Percentiles rank a stretch among this genome's conserved stretches.
Conservation (phyloP, 345 rosid genomes). For the Dimocarpus longan region DNA sequence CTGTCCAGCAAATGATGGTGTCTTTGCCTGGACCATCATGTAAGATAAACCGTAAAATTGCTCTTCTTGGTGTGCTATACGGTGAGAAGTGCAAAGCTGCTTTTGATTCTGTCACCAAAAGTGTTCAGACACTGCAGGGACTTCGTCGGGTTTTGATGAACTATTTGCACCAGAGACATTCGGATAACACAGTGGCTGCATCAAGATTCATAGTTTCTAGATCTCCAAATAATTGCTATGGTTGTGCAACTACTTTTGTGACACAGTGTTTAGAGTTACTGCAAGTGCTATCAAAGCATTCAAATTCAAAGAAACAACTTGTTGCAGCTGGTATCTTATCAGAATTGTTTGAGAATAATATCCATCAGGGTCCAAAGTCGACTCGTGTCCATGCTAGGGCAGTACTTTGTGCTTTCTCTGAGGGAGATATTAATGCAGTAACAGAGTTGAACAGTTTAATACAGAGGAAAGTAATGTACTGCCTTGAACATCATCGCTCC, state of each 20-base stretch:
- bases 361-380: conserved; percentile 96
- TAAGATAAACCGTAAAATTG: conserved; percentile 96
- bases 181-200: conserved; percentile 54
- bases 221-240: conserved; percentile 94
- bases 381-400: conserved; percentile 92
- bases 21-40: conserved; percentile 98
- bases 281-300: conserved; percentile 81
- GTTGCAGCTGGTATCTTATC: conserved; percentile 85
- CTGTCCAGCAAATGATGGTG: conserved; percentile 99
- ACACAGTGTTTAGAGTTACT: conserved; percentile 92
- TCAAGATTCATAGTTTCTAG: conserved; percentile 87
- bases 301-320: conserved; percentile 82
- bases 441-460: conserved; percentile 84
- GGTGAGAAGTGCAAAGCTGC: conserved; percentile 99
- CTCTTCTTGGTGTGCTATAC: conserved; percentile 96
- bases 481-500: conserved; percentile 99
- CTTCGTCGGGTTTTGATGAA: conserved; percentile 95
- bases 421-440: conserved; percentile 83
- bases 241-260: conserved; percentile 93
- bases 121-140: conserved; percentile 98
- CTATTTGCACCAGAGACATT: conserved; percentile 91
- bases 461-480: conserved; percentile 94
- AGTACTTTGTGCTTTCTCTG: conserved; percentile 92
- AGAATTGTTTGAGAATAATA: conserved; percentile 94
- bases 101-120: conserved; percentile 99